Conservation (phyloP, 257 asterid species). For the Anisodus tanguticus region DNA sequence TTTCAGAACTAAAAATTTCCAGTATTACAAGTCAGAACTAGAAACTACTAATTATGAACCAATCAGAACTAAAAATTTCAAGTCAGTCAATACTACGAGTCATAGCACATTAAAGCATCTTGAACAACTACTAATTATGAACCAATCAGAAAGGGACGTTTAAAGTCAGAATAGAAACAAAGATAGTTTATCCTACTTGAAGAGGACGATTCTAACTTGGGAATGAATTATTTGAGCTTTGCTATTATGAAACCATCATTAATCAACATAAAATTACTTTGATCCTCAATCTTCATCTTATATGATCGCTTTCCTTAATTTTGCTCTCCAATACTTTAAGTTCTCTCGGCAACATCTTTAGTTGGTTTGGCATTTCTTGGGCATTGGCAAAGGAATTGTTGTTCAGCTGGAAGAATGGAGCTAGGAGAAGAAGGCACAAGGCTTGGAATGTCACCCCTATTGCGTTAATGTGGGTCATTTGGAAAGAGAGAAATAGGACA, state of each 20-base stretch:
- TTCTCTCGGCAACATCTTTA: background rate
- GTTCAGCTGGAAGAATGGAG: no score
- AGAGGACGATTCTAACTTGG: background rate
- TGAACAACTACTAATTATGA: background rate
- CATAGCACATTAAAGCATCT: background rate
- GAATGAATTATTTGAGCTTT: background rate
- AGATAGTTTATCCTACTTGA: background rate
- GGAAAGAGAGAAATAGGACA: no score
- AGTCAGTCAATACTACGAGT: background rate
- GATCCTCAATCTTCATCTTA: slow-evolving; percentile 4
- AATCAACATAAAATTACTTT: background rate
- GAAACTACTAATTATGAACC: background rate
- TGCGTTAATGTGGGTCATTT: no score
- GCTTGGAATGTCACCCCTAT: no score
- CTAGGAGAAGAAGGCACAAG: no score
- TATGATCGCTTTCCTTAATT: background rate
- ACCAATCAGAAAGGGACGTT: background rate
- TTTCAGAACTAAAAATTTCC: background rate
- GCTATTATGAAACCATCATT: background rate
- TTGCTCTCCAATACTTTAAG: background rate
- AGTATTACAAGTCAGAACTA: background rate
- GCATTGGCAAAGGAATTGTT: no score
- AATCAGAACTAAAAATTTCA: background rate
- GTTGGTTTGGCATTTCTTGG: no score
- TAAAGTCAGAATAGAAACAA: background rate